Conservation (phyloP, 441 rosid species). For the Geranium incanum region DNA sequence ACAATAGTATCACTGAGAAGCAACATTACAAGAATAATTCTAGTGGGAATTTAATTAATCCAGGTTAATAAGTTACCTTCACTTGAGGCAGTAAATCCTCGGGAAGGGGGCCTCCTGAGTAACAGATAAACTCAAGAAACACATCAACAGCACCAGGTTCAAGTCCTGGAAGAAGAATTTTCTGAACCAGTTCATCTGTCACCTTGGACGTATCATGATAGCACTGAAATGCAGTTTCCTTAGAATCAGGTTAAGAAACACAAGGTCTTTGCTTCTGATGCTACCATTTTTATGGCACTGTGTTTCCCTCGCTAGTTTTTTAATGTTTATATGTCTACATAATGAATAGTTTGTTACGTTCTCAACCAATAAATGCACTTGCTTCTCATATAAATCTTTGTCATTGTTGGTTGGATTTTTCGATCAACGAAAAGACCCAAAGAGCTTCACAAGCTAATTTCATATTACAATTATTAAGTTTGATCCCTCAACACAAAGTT, state of each 20-base stretch:
- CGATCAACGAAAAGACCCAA: neutral
- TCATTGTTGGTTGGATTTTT: neutral
- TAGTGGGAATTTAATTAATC: neutral
- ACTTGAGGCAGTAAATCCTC: conserved; percentile 76
- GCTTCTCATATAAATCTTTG: neutral
- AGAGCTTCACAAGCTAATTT: neutral
- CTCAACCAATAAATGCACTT: neutral
- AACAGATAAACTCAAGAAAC: conserved; percentile 83
- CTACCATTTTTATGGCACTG: neutral
- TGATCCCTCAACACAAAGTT: neutral
- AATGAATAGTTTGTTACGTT: neutral
- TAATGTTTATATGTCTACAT: neutral
- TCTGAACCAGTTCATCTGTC: conserved; percentile 75
- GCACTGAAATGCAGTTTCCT: conserved; percentile 44
- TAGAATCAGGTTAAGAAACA: neutral
- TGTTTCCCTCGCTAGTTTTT: neutral
- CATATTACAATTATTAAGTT: neutral
- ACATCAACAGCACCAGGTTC: conserved; percentile 84
- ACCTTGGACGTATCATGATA: conserved; percentile 71
- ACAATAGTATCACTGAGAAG: conserved; percentile 10
- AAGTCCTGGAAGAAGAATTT: conserved; percentile 71
- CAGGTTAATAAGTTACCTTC: conserved; percentile 39
- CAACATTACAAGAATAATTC: neutral
- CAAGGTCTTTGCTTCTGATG: neutral
- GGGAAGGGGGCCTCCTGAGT: conserved; percentile 81